phyloP scores from a whole-genome alignment of 257 asterid genomes.

The Solanum verrucosum region DNA sequence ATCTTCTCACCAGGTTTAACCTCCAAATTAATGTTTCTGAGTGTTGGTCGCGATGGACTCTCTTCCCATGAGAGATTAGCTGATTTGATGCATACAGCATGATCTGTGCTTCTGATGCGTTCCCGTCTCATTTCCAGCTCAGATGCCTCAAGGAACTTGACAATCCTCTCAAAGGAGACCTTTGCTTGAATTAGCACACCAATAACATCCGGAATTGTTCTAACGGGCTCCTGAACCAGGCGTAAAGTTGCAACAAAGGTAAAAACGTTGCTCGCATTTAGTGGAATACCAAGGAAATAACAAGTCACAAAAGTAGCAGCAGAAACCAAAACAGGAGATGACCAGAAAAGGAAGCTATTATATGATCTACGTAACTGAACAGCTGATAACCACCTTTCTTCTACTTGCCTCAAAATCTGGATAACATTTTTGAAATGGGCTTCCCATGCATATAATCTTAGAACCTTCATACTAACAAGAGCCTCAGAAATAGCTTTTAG shows the following conservation, averaged over 20 bases:
- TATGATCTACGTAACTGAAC: conserved; percentile 43
- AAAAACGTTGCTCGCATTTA: conserved; percentile 71
- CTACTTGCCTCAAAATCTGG: conserved; percentile 40
- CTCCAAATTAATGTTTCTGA: conserved; percentile 44
- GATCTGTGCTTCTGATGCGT: conserved; percentile 25
- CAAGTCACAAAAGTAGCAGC: conserved; percentile 72
- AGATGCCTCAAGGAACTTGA: conserved; percentile 62
- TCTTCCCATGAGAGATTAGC: conserved; percentile 70
- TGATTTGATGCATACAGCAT: conserved; percentile 47
- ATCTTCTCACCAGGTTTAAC: conserved; percentile 67
- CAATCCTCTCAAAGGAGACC: conserved; percentile 78
- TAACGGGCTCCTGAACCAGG: conserved; percentile 81
- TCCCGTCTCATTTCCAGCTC: conserved; percentile 52
- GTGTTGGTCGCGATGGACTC: conserved; percentile 34
- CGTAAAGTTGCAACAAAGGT: conserved; percentile 77
- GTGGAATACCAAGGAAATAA: conserved; percentile 67
- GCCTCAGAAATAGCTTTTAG: conserved; percentile 6
- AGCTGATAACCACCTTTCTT: conserved; percentile 61
- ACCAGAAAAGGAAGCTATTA: conserved; percentile 60
- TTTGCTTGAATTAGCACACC: conserved; percentile 79
- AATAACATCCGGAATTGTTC: conserved; percentile 61
- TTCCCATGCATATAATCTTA: conserved; percentile 17
- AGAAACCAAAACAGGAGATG: conserved; percentile 74
- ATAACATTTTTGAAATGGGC: conserved; percentile 31
- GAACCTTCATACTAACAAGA: conserved; percentile 13